A percentile compares a stretch with the other conserved stretches of the same genome.
Evolutionary conservation across 1,139 yeast genomes (phyloP).

Genomic region (Scheffersomyces stambukii): DNA sequence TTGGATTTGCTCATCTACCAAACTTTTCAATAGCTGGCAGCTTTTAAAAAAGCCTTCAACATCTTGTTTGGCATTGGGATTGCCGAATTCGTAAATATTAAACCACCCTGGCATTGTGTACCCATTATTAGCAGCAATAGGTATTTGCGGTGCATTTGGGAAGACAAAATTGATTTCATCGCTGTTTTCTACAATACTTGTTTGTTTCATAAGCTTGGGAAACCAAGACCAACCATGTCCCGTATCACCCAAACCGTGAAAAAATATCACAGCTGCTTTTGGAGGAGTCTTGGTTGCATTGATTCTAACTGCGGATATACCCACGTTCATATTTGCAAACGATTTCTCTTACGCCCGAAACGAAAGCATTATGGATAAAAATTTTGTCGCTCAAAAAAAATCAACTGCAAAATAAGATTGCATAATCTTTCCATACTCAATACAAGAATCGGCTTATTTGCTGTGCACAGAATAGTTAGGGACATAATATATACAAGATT

Average conservation of each 20-base stretch:
- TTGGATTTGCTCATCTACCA: constrained; percentile 61
- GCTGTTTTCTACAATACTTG: constrained; percentile 43
- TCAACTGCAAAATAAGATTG: no score
- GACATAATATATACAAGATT: no score
- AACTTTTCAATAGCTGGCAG: constrained; percentile 45
- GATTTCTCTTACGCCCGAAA: no score
- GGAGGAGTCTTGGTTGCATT: constrained; percentile 23
- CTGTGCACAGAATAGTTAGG: no score
- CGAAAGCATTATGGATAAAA: no score
- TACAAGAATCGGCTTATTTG: no score
- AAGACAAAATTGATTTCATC: constrained; percentile 72
- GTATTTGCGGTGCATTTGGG: constrained; percentile 80
- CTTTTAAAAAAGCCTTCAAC: constrained; percentile 59
- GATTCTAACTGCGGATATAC: constrained; percentile 20
- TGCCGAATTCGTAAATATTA: constrained; percentile 61
- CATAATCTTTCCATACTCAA: no score
- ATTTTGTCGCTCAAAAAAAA: no score
- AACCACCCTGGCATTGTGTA: constrained; percentile 82
- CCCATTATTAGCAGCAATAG: constrained; percentile 68
- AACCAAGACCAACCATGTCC: constrained; percentile 90
- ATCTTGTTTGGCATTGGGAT: constrained; percentile 51
- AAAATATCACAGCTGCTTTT: constrained; percentile 62
- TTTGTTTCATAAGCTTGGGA: constrained; percentile 43
- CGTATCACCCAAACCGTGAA: constrained; percentile 91
- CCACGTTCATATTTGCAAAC: no score